Evolutionary conservation across 2,329 filamentous ascomycete species (phyloP), one percentile per base, ranked within the genome.

Genomic region (Xylaria sp.): DNA sequence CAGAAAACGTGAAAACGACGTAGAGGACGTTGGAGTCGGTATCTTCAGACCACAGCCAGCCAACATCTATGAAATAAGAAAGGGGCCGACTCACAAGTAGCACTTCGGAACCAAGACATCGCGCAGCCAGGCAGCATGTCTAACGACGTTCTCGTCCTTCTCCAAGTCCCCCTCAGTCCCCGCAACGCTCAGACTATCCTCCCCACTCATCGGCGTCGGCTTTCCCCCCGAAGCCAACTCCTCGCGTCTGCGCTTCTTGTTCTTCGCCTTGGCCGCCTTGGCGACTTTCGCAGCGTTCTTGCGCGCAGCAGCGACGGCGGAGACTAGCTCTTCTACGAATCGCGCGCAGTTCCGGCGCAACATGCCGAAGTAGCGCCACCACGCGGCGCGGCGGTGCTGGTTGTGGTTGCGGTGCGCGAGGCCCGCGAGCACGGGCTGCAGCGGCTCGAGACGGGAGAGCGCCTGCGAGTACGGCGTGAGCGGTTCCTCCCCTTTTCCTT

Each of bases 381-480:
- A 99, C 77, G 89, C 88, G 34, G 90, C 87, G 70, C 87, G 85
- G 64, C 90, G 90, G 80, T 98, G 95, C 82, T 98, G 95, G 82
- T 98, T 98, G 77, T 90, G 91, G 83, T 98, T 96, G 75, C 94
- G 93, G 78, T 93, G 90, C 79, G 90, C 88, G 75, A 97, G 88
- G 72, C 92, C 86, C 75, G 91, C 85, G 53, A 98, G 88, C 55
- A 94, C 81, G 58, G 86, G 78, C 56, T 68, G 73, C 45, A 77
- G 70, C 12, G 73, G 72, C 65, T 68, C 64, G 47, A 79, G 72
- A 19, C 55, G 61, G 30, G 68, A 68, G 8, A 78, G 74, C 42
- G 75, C 77, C 51, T 58, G 68, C n/a, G 68, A 57, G 59, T 74
- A 73, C 0, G 68, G 65, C 24, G 61, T 51, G 8, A 47, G 12